Base-by-base conservation (phyloP, 163 green algal species). In the Prototheca cutis region DNA sequence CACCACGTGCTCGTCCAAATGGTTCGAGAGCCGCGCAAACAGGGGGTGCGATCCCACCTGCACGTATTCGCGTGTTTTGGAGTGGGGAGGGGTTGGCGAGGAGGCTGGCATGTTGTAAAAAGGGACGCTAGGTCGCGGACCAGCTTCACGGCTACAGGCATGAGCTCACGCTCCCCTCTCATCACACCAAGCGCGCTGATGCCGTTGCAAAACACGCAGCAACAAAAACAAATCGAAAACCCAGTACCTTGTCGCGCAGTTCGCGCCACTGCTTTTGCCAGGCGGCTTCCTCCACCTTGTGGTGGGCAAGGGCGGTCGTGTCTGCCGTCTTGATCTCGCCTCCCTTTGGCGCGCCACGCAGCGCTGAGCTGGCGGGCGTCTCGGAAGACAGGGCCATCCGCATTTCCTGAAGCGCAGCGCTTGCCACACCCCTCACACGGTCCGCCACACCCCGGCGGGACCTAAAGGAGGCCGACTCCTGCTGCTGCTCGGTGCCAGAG, bases 191-290 rank as follows among this genome's bases (percentile, higher is more conserved):
- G n/a, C n/a, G n/a, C n/a, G n/a, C n/a, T n/a, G n/a, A n/a, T n/a
- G n/a, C n/a, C n/a, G n/a, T n/a, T n/a, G n/a, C n/a, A n/a, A n/a
- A n/a, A n/a, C n/a, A n/a, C n/a, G n/a, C n/a, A n/a, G n/a, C n/a
- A n/a, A n/a, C n/a, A n/a, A n/a, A n/a, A n/a, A n/a, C n/a, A n/a
- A n/a, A n/a, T n/a, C n/a, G n/a, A 27, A 19, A 45, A 52, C 55
- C 7, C 1, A 61, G 6, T 42, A 86, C 78, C 72, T 85, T 84
- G 24, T 77, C 55, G 33, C 72, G 61, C 62, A 85, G 59, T 1
- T 77, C 77, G 24, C 65, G 36, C 63, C 63, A 80, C 13, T 76
- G 59, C 61, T 76, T 77, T 63, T 87, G 61, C 70, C 74, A 85
- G 6, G 58, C 62, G 7, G 66, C 80, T 53, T 83, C 68, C 8